Conservation (phyloP, 306 rosid genomes). For the Cotoneaster glaucophyllus region DNA sequence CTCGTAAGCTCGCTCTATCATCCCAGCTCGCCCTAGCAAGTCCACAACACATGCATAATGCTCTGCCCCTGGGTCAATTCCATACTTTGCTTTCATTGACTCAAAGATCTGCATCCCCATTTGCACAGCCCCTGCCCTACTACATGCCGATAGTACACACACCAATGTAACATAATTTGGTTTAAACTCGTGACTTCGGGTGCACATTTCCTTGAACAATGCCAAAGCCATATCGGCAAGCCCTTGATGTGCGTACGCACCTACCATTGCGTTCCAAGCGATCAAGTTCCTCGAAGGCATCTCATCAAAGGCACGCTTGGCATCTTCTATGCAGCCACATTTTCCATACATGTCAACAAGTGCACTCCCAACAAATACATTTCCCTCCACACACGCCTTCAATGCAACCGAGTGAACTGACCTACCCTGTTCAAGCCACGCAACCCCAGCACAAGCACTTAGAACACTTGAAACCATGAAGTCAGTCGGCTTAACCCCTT, state of each 20-base stretch:
- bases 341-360: conserved; percentile 89
- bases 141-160: conserved; percentile 67
- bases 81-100: conserved; percentile 51
- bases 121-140: conserved; percentile 70
- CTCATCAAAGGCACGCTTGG: conserved; percentile 45
- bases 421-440: conserved; percentile 66
- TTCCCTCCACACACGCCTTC: conserved; percentile 59
- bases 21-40: conserved; percentile 72
- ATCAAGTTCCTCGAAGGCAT: conserved; percentile 61
- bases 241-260: conserved; percentile 77
- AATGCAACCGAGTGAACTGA: conserved; percentile 70
- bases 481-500: conserved; percentile 53
- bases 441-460: conserved; percentile 77
- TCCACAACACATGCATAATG: conserved; percentile 83
- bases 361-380: conserved; percentile 75
- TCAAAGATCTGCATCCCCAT: conserved; percentile 61
- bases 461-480: conserved; percentile 69
- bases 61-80: conserved; percentile 66
- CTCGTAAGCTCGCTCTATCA: conserved; percentile 76
- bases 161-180: conserved; percentile 72
- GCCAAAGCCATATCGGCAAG: conserved; percentile 55
- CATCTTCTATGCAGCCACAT: conserved; percentile 66
- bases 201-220: conserved; percentile 53
- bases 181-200: conserved; percentile 10
- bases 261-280: conserved; percentile 67